Evolutionary conservation across 768 basidiomycete genomes (phyloP).

Genomic region (Trametes villosa): DNA sequence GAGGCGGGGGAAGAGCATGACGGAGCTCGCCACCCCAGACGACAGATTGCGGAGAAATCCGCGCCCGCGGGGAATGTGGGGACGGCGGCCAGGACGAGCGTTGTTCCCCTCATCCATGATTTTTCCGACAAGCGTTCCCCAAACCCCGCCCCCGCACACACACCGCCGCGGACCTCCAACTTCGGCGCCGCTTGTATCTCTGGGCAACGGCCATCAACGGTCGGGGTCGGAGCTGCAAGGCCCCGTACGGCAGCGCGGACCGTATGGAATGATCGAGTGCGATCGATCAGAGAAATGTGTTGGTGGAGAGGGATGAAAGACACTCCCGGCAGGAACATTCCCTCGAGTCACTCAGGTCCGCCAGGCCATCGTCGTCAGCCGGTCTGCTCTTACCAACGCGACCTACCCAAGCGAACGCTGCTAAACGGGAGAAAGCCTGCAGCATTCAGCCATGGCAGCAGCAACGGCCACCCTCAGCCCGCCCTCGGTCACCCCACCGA

Average conservation of each 20-base stretch:
- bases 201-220: no score
- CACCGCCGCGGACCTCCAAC: no score
- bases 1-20: not conserved
- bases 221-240: not conserved
- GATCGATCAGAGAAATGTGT: conserved; percentile 11
- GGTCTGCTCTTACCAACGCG: no score
- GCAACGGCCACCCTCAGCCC: conserved; percentile 35
- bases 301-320: conserved; percentile 2
- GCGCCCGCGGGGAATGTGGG: conserved; percentile 9
- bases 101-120: conserved; percentile 3
- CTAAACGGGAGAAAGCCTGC: not conserved
- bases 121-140: not conserved
- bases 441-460: conserved; percentile 40
- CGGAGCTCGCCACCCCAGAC: conserved; percentile 2
- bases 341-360: not conserved
- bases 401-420: no score
- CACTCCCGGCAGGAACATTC: conserved; percentile 5
- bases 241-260: not conserved
- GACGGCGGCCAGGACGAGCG: conserved; percentile 7
- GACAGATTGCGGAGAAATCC: conserved; percentile 4
- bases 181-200: no score
- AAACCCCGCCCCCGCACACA: not conserved
- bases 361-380: not conserved
- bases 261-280: not conserved
- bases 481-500: conserved; percentile 49